These are phyloP conservation scores for Obba rivulosa DNA, from an alignment of 768 basidiomycete genomes.

Conservation along the genomic window DNA sequence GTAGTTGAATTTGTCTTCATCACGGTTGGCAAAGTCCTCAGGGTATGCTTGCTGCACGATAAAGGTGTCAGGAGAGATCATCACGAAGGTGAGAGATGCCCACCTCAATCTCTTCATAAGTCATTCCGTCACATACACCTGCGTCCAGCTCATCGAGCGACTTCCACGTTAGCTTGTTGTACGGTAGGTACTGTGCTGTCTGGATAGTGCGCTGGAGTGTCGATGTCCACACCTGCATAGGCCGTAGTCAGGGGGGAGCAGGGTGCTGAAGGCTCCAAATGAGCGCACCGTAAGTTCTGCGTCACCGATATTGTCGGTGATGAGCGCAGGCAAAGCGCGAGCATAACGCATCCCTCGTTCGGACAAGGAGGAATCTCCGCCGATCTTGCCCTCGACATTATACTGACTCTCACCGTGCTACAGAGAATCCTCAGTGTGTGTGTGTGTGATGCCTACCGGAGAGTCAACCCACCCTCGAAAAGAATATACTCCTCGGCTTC, in stretches of 20 bases:
- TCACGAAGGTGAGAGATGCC: constrained; percentile 2
- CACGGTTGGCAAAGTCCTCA: constrained; percentile 96
- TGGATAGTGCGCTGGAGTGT: constrained; percentile 91
- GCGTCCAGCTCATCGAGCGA: constrained; percentile 97
- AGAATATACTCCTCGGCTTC: constrained; percentile 93
- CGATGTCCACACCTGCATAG: constrained; percentile 96
- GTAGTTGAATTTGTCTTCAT: constrained; percentile 99
- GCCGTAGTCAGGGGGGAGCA: background rate
- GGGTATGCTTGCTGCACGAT: constrained; percentile 77
- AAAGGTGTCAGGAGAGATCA: too few species aligned
- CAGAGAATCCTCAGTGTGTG: background rate
- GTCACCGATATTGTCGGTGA: constrained; percentile 88
- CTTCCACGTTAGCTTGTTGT: constrained; percentile 96
- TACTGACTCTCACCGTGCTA: constrained; percentile 98
- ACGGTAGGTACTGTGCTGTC: constrained; percentile 77
- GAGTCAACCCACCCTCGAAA: constrained; percentile 70
- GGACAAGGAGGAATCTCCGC: constrained; percentile 92
- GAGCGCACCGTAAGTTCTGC: constrained; percentile 71
- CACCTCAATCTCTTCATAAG: constrained; percentile 97
- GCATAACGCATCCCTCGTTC: constrained; percentile 83
- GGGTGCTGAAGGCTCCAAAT: background rate
- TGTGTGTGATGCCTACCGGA: background rate
- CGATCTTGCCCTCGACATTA: constrained; percentile 95
- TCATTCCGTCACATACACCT: constrained; percentile 99
- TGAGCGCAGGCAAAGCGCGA: constrained; percentile 75